A percentile compares a stretch with the other conserved stretches of the same genome.
Evolutionary conservation across 345 rosid species (phyloP).

Genomic region (Ceriops tagal): DNA sequence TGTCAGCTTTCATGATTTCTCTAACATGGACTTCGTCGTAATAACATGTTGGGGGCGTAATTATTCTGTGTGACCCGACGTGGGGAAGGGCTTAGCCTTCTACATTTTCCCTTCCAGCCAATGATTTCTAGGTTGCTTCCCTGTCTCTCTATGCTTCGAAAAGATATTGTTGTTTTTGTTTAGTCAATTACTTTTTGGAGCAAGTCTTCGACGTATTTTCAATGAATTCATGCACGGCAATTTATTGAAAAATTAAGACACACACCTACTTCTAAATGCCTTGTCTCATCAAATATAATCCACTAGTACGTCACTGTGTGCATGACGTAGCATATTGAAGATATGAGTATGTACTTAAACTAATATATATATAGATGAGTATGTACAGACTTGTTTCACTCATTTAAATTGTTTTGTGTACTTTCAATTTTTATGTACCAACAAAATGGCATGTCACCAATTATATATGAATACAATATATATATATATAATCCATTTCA

Average conservation of each 20-base stretch:
- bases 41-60: conserved; percentile 59
- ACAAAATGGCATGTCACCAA: no score
- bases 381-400: no score
- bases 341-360: no score
- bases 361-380: no score
- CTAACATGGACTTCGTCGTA: conserved; percentile 48
- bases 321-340: no score
- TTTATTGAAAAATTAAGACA: conserved; percentile 23
- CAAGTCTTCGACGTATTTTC: conserved; percentile 15
- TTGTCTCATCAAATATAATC: neutral
- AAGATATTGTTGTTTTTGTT: neutral
- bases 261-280: conserved; percentile 14
- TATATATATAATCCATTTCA: no score
- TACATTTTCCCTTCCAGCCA: neutral
- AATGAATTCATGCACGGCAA: conserved; percentile 22
- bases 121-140: neutral
- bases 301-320: no score
- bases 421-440: no score
- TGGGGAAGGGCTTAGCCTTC: conserved; percentile 38
- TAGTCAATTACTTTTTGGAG: conserved; percentile 1
- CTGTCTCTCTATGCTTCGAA: neutral
- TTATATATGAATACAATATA: no score
- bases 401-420: no score
- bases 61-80: conserved; percentile 47
- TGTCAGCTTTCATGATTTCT: conserved; percentile 55